These are phyloP conservation scores for Yamadazyma akitaensis DNA, from an alignment of 805 yeast species.

Conservation along the genomic window DNA sequence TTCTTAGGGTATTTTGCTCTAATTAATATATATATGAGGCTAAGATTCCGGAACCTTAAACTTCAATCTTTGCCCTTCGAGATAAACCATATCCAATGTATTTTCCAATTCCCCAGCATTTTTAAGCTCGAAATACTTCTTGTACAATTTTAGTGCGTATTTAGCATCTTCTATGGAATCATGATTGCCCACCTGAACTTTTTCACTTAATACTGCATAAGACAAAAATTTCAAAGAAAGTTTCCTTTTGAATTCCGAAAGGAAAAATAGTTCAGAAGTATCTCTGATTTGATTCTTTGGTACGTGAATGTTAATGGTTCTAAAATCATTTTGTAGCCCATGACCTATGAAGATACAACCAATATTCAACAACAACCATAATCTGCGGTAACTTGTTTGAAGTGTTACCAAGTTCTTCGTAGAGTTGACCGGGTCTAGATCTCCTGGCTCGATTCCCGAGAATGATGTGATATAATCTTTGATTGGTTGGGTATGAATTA, in stretches of 20 bases:
- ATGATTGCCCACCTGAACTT: conserved; percentile 90
- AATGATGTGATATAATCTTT: conserved; percentile 84
- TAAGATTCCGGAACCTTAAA: conserved; percentile 47
- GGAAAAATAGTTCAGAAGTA: conserved; percentile 75
- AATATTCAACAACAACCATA: conserved; percentile 85
- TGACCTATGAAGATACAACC: conserved; percentile 96
- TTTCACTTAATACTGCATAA: conserved; percentile 66
- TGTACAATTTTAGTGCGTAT: conserved; percentile 77
- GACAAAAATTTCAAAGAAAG: conserved; percentile 84
- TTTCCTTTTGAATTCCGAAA: conserved; percentile 71
- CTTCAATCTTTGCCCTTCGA: conserved; percentile 59
- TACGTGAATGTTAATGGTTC: conserved; percentile 88
- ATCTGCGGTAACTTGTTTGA: conserved; percentile 79
- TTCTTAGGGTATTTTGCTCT: neutral
- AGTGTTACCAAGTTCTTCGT: conserved; percentile 68
- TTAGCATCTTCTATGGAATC: conserved; percentile 96
- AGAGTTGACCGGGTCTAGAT: conserved; percentile 68
- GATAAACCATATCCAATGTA: conserved; percentile 63
- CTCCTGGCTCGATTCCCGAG: conserved; percentile 94
- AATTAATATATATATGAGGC: neutral
- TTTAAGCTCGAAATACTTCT: conserved; percentile 62
- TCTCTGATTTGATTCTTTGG: conserved; percentile 85
- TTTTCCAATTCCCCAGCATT: conserved; percentile 57
- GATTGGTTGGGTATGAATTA: conserved; percentile 66
- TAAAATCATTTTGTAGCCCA: conserved; percentile 85